Conservation (phyloP, 2,329 filamentous ascomycete genomes). For the Arachnomyces sp. region DNA sequence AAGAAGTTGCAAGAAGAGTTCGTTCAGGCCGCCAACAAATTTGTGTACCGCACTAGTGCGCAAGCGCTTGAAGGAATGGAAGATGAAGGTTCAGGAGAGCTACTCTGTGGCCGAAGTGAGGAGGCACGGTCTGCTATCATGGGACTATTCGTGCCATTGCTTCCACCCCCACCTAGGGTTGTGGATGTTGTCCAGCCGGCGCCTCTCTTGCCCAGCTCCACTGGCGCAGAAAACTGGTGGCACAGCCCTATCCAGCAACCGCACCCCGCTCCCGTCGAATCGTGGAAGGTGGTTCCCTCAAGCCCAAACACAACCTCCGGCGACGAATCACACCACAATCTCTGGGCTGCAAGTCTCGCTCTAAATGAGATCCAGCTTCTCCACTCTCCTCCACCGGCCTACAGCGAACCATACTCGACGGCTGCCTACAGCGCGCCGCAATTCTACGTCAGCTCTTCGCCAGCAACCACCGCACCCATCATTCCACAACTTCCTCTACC, state of each 20-base stretch:
- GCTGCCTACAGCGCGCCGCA: slow-evolving; percentile 51
- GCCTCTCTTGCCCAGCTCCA: slow-evolving; percentile 75
- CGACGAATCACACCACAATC: slow-evolving; percentile 59
- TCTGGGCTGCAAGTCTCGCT: slow-evolving; percentile 67
- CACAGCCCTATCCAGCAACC: slow-evolving; percentile 59
- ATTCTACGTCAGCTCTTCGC: slow-evolving; percentile 62
- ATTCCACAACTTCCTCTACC: slow-evolving; percentile 65
- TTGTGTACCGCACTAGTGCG: slow-evolving; percentile 84
- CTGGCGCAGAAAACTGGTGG: slow-evolving; percentile 69
- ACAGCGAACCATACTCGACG: slow-evolving; percentile 67
- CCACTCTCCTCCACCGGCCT: slow-evolving; percentile 70
- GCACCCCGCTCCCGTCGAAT: slow-evolving; percentile 64
- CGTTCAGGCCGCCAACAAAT: slow-evolving; percentile 92
- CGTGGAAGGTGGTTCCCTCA: slow-evolving; percentile 86
- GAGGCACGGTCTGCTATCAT: slow-evolving; percentile 85
- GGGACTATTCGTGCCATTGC: slow-evolving; percentile 72
- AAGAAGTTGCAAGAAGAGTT: slow-evolving; percentile 98
- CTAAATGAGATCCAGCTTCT: slow-evolving; percentile 64
- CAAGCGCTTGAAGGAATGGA: slow-evolving; percentile 89
- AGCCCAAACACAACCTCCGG: slow-evolving; percentile 68
- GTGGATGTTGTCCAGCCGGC: slow-evolving; percentile 83
- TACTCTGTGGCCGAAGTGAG: slow-evolving; percentile 82
- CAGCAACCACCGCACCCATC: slow-evolving; percentile 64
- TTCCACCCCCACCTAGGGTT: slow-evolving; percentile 79
- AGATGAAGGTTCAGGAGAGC: slow-evolving; percentile 89